Percentiles rank a stretch among this genome's conserved stretches.
Evolutionary conservation across 805 yeast species (phyloP).

Genomic region (Starmerella cellae): DNA sequence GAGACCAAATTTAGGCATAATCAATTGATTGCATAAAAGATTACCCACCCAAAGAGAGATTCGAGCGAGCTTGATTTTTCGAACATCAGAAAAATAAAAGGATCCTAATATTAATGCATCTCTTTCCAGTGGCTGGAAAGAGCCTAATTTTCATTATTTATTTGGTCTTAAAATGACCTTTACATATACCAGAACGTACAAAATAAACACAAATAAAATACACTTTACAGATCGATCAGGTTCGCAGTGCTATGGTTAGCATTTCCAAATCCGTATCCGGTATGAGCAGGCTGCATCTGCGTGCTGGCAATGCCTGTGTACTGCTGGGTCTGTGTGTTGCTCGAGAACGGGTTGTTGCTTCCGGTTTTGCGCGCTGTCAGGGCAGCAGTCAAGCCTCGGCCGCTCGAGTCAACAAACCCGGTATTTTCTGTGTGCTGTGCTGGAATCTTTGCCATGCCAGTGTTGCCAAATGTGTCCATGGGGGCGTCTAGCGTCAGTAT

Average conservation of each 20-base stretch:
- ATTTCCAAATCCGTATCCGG: slow-evolving; percentile 93
- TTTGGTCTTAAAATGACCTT: too few species aligned
- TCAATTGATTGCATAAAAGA: too few species aligned
- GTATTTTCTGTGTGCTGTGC: slow-evolving; percentile 81
- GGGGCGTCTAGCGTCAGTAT: slow-evolving; percentile 80
- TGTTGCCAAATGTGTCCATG: slow-evolving; percentile 83
- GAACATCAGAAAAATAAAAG: too few species aligned
- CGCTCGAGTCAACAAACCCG: slow-evolving; percentile 67
- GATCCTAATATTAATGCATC: too few species aligned
- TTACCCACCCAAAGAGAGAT: too few species aligned
- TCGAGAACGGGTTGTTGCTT: slow-evolving; percentile 38
- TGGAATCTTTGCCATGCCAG: slow-evolving; percentile 72
- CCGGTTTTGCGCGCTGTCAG: slow-evolving; percentile 17
- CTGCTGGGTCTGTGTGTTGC: slow-evolving; percentile 38
- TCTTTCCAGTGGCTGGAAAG: too few species aligned
- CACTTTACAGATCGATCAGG: slow-evolving; percentile 24
- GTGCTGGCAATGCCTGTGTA: slow-evolving; percentile 60
- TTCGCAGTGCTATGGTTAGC: slow-evolving; percentile 32
- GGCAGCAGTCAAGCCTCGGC: slow-evolving; percentile 47
- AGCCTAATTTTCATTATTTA: too few species aligned
- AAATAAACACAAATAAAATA: too few species aligned
- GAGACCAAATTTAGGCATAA: too few species aligned
- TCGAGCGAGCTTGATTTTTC: too few species aligned
- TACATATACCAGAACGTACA: too few species aligned
- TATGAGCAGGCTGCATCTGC: slow-evolving; percentile 62